Conservation (phyloP, 2,329 filamentous ascomycete species). For the Sclerotinia trifoliorum region DNA sequence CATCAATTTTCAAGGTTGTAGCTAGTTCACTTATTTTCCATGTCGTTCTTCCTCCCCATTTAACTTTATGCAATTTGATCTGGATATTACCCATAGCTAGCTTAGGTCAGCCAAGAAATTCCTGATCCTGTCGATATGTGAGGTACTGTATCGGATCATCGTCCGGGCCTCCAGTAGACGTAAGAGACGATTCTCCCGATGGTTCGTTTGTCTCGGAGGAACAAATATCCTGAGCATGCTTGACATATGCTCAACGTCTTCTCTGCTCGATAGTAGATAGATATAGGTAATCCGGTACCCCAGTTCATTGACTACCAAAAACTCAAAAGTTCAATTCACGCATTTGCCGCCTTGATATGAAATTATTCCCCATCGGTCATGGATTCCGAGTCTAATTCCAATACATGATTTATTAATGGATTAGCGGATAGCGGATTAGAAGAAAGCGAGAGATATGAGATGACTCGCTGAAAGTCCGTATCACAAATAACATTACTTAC, state of each 20-base stretch:
- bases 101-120: constrained; percentile 6
- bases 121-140: constrained; percentile 14
- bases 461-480: constrained; percentile 18
- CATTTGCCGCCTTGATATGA: constrained; percentile 33
- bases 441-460: constrained; percentile 19
- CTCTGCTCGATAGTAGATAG: background rate
- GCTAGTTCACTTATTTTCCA: background rate
- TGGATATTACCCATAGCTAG: constrained; percentile 10
- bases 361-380: constrained; percentile 2
- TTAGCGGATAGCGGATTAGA: constrained; percentile 7
- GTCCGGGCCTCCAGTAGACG: constrained; percentile 14
- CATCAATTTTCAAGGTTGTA: constrained; percentile 13
- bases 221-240: constrained; percentile 21
- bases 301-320: background rate
- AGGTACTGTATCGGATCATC: constrained; percentile 18
- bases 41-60: background rate
- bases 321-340: constrained; percentile 27
- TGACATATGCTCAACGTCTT: constrained; percentile 16
- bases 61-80: constrained; percentile 12
- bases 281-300: constrained; percentile 3
- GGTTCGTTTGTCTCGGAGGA: constrained; percentile 18
- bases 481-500: constrained; percentile 22
- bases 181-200: constrained; percentile 12
- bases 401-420: background rate
- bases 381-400: constrained; percentile 16